Conservation (phyloP, 257 asterid genomes). For the Salvia splendens region DNA sequence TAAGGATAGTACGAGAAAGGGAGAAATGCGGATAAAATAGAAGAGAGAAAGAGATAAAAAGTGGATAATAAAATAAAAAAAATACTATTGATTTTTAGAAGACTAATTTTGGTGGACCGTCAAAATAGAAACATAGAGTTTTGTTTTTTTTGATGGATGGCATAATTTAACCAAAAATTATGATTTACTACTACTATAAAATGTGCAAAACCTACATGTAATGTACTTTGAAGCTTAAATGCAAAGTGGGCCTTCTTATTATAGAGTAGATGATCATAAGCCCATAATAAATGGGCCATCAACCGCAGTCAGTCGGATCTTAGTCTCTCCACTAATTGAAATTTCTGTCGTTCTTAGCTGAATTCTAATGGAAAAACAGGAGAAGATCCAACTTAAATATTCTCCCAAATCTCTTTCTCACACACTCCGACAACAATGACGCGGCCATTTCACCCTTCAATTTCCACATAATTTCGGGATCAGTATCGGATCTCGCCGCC, state of each 20-base stretch:
- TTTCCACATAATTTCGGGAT: slow-evolving; percentile 26
- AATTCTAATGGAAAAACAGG: slow-evolving; percentile 18
- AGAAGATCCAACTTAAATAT: slow-evolving; percentile 26
- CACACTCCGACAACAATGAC: slow-evolving; percentile 28
- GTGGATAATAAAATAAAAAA: too few relatives aligned
- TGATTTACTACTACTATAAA: too few relatives aligned
- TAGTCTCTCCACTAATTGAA: slow-evolving; percentile 28
- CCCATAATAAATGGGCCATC: slow-evolving; percentile 23
- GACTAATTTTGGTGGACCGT: too few relatives aligned
- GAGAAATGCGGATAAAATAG: too few relatives aligned
- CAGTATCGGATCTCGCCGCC: slow-evolving; percentile 39
- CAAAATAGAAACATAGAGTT: too few relatives aligned
- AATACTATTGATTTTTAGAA: too few relatives aligned
- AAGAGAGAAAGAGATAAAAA: too few relatives aligned
- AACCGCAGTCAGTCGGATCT: slow-evolving; percentile 12
- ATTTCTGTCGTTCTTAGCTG: slow-evolving; percentile 34
- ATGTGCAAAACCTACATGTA: too few relatives aligned
- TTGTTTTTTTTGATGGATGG: too few relatives aligned
- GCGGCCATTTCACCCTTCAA: slow-evolving; percentile 17
- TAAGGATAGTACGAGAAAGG: too few relatives aligned
- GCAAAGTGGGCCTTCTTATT: neutral
- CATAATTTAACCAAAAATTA: too few relatives aligned
- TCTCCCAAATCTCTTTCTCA: slow-evolving; percentile 24
- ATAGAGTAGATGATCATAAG: slow-evolving; percentile 13
- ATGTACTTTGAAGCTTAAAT: too few relatives aligned